Evolutionary conservation across 768 basidiomycete genomes (phyloP), one percentile per base, ranked within the genome.

Genomic region (Macrolepiota albuminosa): DNA sequence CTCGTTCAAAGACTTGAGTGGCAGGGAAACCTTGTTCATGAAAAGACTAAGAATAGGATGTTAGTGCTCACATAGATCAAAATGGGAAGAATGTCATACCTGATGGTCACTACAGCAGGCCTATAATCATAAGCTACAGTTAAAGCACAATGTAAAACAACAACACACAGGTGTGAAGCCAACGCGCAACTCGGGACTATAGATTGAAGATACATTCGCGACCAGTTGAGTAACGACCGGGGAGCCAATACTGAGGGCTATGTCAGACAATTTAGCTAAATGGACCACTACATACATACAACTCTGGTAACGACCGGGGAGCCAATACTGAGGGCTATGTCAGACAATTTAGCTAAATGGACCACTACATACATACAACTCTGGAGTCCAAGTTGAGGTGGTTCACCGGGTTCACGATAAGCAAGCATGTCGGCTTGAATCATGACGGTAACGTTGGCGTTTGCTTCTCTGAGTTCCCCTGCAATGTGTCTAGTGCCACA

Each of bases 81-180:
- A 33, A 24, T 45, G 9, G 18, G 11, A 21, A 11, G 18, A 21
- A 53, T 21, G 18, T 13, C 47, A 55, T 67, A 84, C 88, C 79
- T 93, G 91, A 69, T 96, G 92, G 66, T 95, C 95, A 65, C 92
- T 94, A 75, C 95, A 97, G 73, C 94, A 97, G 31, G 84, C 92
- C 75, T 88, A 33, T 40, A 47, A 33, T 59, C 14, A 37, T 31
- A 42, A 56, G 46, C 24, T 59, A 45, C 51, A 14, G 7, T 33
- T 33, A 24, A 31, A 54, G 26, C 33, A 49, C 26, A 24, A 26
- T 36, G 34, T 2, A 60, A 18, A 59, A 43, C 24, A 24, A 26
- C 36, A 18, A 73, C 85, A 29, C 56, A 86, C 86, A 7, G 84
- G 66, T 0, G 89, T 86, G 59, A 77, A 80, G 31, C 89, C 91